Base-by-base conservation (phyloP, 306 rosid genomes). In the Begonia fuchsioides region DNA sequence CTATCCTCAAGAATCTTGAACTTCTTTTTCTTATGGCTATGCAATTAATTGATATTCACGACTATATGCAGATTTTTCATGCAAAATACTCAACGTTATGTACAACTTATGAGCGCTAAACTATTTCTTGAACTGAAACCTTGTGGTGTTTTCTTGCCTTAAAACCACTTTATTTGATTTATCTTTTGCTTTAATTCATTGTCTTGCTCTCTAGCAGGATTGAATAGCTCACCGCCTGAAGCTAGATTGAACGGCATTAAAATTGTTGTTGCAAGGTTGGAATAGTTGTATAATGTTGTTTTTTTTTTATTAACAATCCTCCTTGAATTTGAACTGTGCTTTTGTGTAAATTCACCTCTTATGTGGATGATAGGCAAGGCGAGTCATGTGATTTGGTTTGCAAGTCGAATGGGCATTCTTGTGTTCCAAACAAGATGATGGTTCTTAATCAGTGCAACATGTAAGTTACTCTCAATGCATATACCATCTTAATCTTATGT, bases 381-480 rank as follows among this genome's bases (percentile, higher is more conserved):
- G 82, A 88, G 71, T 76, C 97, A 19, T 88, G 95, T 17, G 73
- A 78, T 67, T 70, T 82, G 43, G 90, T 72, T 72, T 88, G 97
- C 90, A 84, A 76, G 71, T 72, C 63, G 47, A 84, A 75, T 65
- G 97, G 90, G 47, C 82, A 81, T 61, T 81, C 84, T 6, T 88
- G 97, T 50, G 95, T 88, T 61, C 78, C 87, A 15, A 83, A 84
- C 66, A 88, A 81, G 76, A 77, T 88, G 44, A 50, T 53, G 54
- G 87, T 81, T 62, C 93, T 88, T 53, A 88, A 88, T 68, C 75
- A 78, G 58, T 88, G 97, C 65, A 84, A 84, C 61, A 51, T 81
- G 97, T 88, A 76, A 81, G 97, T 74, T 54, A 50, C 15, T 19
- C 35, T 26, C 35, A 26, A 26, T 8, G 35, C 35, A 26, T 8